These are phyloP conservation scores for Suillus subluteus DNA, from an alignment of 768 basidiomycete species.

Conservation along the genomic window DNA sequence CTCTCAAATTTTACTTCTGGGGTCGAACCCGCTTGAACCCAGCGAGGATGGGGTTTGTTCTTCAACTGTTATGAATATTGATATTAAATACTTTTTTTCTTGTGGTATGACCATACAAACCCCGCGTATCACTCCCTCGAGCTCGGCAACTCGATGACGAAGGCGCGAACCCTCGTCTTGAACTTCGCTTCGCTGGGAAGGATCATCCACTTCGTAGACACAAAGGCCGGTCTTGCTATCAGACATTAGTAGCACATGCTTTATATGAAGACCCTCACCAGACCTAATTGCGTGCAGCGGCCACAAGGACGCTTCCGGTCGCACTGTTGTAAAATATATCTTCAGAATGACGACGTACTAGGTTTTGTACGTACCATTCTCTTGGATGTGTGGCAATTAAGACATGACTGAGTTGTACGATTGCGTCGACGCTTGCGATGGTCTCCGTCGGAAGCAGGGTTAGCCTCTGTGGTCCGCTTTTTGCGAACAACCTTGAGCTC, in stretches of 20 bases:
- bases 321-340: constrained; percentile 35
- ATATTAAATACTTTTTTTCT: neutral
- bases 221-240: constrained; percentile 65
- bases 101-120: constrained; percentile 36
- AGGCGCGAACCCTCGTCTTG: constrained; percentile 70
- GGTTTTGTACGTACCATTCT: constrained; percentile 55
- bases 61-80: constrained; percentile 51
- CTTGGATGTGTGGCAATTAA: constrained; percentile 76
- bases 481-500: constrained; percentile 31
- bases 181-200: constrained; percentile 51
- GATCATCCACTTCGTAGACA: constrained; percentile 84
- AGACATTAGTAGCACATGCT: constrained; percentile 28
- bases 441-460: constrained; percentile 47
- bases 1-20: constrained; percentile 31
- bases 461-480: constrained; percentile 32
- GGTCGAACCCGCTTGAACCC: constrained; percentile 40
- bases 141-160: constrained; percentile 75
- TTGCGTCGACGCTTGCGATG: constrained; percentile 69
- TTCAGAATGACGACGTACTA: neutral
- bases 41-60: constrained; percentile 73
- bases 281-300: constrained; percentile 45
- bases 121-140: constrained; percentile 85
- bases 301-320: constrained; percentile 53
- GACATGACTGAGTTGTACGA: constrained; percentile 72
- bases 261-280: constrained; percentile 37